Evolutionary conservation across 306 rosid genomes (phyloP).

Genomic region (Cucurbita pepo): DNA sequence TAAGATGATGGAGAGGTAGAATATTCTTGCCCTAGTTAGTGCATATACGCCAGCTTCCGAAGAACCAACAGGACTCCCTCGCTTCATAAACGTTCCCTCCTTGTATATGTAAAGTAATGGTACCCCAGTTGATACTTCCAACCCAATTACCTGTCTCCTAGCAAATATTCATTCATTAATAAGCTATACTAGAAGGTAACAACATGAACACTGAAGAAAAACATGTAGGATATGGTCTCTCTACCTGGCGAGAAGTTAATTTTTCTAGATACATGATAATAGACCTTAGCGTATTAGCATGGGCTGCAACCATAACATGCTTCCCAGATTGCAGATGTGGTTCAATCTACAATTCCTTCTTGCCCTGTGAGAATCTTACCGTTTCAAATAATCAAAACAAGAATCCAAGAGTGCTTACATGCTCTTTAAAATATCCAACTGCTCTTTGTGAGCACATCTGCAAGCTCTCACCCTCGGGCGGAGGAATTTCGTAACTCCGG

Average conservation of each 20-base stretch:
- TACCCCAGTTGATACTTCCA: conserved; percentile 88
- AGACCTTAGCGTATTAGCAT: conserved; percentile 87
- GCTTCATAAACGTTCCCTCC: conserved; percentile 72
- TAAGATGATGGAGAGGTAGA: not conserved
- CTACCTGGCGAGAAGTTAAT: conserved; percentile 84
- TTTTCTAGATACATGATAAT: conserved; percentile 93
- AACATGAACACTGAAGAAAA: not conserved
- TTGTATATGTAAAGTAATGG: conserved; percentile 92
- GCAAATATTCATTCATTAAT: not conserved
- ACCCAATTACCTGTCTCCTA: conserved; percentile 47
- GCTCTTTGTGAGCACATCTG: conserved; percentile 97
- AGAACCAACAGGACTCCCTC: conserved; percentile 85
- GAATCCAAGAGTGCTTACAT: conserved; percentile 23
- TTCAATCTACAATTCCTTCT: conserved; percentile 49
- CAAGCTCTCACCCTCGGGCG: conserved; percentile 97
- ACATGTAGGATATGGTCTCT: not conserved
- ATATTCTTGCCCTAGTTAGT: conserved; percentile 48
- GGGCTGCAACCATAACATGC: conserved; percentile 94
- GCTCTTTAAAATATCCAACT: conserved; percentile 78
- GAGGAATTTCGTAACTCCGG: conserved; percentile 75
- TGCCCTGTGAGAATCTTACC: not conserved
- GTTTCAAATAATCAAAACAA: not conserved
- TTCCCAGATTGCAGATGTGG: conserved; percentile 78
- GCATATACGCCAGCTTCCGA: conserved; percentile 92
- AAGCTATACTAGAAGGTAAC: not conserved